A percentile compares a stretch with the other conserved stretches of the same genome.
These are phyloP conservation scores for Macrolepiota fuliginosa DNA, from an alignment of 768 basidiomycete species.

Conservation along the genomic window DNA sequence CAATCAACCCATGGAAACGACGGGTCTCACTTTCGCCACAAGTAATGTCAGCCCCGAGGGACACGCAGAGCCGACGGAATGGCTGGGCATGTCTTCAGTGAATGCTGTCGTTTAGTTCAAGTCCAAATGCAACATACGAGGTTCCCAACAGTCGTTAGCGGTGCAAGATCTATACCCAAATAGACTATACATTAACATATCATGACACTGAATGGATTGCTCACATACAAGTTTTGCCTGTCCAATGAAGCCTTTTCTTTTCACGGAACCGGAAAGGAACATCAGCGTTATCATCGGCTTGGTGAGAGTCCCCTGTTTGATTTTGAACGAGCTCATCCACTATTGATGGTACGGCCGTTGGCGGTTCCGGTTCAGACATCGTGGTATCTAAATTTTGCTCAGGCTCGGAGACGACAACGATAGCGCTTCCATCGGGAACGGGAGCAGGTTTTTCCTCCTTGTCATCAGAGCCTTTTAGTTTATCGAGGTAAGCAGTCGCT, in stretches of 20 bases:
- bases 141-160: slow-evolving; percentile 94
- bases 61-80: slow-evolving; percentile 86
- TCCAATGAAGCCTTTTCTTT: slow-evolving; percentile 86
- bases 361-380: slow-evolving; percentile 12
- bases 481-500: slow-evolving; percentile 31
- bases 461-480: slow-evolving; percentile 30
- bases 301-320: slow-evolving; percentile 33
- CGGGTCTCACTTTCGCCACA: slow-evolving; percentile 79
- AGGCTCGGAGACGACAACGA: slow-evolving; percentile 33
- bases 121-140: slow-evolving; percentile 48
- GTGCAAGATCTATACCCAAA: slow-evolving; percentile 39
- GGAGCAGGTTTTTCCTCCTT: slow-evolving; percentile 23
- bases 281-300: slow-evolving; percentile 58
- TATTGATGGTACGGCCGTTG: not conserved
- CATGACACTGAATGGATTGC: not conserved
- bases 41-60: slow-evolving; percentile 90
- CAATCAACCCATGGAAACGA: not conserved
- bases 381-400: slow-evolving; percentile 33
- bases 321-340: slow-evolving; percentile 26
- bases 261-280: slow-evolving; percentile 70
- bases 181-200: not conserved
- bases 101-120: not conserved
- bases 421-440: slow-evolving; percentile 19
- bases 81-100: slow-evolving; percentile 47
- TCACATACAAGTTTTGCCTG: slow-evolving; percentile 76